Percentiles rank a stretch among this genome's conserved stretches.
phyloP scores from a whole-genome alignment of 495 filamentous ascomycete genomes.

The Aspergillus indologenus region DNA sequence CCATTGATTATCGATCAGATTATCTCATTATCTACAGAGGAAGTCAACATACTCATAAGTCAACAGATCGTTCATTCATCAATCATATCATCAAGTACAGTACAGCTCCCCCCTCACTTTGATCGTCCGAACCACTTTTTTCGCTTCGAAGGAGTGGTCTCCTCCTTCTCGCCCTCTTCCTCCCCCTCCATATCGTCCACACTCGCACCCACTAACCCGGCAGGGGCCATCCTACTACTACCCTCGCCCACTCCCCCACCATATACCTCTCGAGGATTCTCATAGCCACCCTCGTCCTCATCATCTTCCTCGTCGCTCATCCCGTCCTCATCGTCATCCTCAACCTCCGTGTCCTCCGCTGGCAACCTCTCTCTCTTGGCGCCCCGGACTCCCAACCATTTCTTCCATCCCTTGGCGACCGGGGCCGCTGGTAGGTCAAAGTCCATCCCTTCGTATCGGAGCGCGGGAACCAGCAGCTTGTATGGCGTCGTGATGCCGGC shows the following conservation, averaged over 20 bases:
- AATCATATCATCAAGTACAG: constrained; percentile 9
- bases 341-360: constrained; percentile 22
- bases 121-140: constrained; percentile 44
- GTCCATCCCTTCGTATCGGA: constrained; percentile 52
- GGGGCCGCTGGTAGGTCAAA: constrained; percentile 40
- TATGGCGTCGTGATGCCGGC: constrained; percentile 87
- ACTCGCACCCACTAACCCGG: constrained; percentile 1
- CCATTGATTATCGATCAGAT: constrained; percentile 15
- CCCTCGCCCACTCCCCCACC: background rate
- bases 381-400: constrained; percentile 33
- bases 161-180: constrained; percentile 21
- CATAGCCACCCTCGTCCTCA: constrained; percentile 6
- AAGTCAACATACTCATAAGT: no score
- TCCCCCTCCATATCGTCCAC: constrained; percentile 20
- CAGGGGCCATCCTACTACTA: background rate
- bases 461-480: constrained; percentile 74
- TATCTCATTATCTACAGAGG: no score
- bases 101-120: constrained; percentile 13
- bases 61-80: background rate
- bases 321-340: constrained; percentile 14
- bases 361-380: constrained; percentile 17
- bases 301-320: constrained; percentile 25
- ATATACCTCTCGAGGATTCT: constrained; percentile 1
- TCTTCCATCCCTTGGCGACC: constrained; percentile 43
- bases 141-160: constrained; percentile 18